Evolutionary conservation across 805 yeast species (phyloP).

Genomic region (Candida maltosa): DNA sequence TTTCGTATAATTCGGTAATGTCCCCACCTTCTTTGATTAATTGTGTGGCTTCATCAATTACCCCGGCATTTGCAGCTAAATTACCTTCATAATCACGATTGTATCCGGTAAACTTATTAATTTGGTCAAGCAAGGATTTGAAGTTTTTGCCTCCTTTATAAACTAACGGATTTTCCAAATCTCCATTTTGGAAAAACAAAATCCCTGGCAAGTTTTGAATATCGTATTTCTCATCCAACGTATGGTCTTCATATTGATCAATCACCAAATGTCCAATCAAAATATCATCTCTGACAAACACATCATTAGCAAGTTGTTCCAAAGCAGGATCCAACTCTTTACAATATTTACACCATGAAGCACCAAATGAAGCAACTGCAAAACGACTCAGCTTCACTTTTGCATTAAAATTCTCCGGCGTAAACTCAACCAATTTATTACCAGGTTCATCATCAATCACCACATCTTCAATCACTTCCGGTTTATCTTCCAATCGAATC

Average conservation of each 20-base stretch:
- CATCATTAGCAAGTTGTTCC: constrained; percentile 47
- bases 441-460: constrained; percentile 7
- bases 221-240: constrained; percentile 37
- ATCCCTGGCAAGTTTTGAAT: constrained; percentile 53
- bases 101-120: constrained; percentile 27
- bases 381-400: constrained; percentile 28
- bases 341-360: constrained; percentile 62
- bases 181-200: constrained; percentile 40
- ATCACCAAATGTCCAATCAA: constrained; percentile 40
- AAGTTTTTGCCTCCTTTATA: constrained; percentile 23
- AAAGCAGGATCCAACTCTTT: constrained; percentile 49
- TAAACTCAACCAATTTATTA: constrained; percentile 19
- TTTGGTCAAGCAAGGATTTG: constrained; percentile 16
- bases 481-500: constrained; percentile 11
- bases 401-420: constrained; percentile 43
- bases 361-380: constrained; percentile 52
- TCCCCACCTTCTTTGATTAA: constrained; percentile 8
- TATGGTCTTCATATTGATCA: constrained; percentile 42
- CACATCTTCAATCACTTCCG: constrained; percentile 2
- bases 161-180: constrained; percentile 20
- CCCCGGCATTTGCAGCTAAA: constrained; percentile 30
- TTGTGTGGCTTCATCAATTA: constrained; percentile 12
- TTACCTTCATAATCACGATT: constrained; percentile 30
- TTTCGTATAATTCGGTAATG: not conserved
- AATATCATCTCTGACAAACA: constrained; percentile 34